Evolutionary conservation across 345 rosid genomes (phyloP), one percentile per base, ranked within the genome.

Genomic region (Citrus trifoliata): DNA sequence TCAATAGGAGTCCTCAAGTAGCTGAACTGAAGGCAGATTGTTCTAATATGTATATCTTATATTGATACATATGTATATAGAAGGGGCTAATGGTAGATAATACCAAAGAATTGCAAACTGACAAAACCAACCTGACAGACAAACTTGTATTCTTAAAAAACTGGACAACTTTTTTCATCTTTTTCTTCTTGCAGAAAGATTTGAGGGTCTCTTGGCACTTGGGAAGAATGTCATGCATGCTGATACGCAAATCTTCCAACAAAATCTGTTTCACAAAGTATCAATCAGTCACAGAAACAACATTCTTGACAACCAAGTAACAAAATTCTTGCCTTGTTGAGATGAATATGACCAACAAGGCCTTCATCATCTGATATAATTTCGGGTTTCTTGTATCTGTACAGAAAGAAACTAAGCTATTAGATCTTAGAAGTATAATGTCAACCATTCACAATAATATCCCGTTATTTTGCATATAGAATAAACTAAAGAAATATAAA

Each of bases 341-440:
- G 90, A 85, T 94, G 95, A 81, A 94, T 70, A 83, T 94, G 97
- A 51, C 97, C 98, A 73, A 89, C 87, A 77, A 94, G 88, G 73
- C 94, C 89, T 16, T 85, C 72, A 75, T 88, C 93, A 80, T 86
- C 93, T 25, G 77, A 68, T 62, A 83, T 85, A 25, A 74, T 77
- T 85, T 79, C 82, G 40, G 75, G 87, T 42, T 82, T 89, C 81
- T 68, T 88, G 76, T 89, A 96, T 79, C 99, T 96, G 90, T 74
- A 78, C 13, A 67, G 70, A 64, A 68, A 42, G 33, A 48, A 55
- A 33, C 16, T 70, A 76, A 83, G 51, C 62, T 62, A 76, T 78
- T 59, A 80, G 24, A 79, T 51, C 28, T 66, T 32, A 16, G 16
- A 18, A 27, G 76, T 73, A 14, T 51, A 28, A 79, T 32, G 79